These are phyloP conservation scores for Monosporascus sp. DNA, from an alignment of 2,329 filamentous ascomycete genomes.

Conservation along the genomic window DNA sequence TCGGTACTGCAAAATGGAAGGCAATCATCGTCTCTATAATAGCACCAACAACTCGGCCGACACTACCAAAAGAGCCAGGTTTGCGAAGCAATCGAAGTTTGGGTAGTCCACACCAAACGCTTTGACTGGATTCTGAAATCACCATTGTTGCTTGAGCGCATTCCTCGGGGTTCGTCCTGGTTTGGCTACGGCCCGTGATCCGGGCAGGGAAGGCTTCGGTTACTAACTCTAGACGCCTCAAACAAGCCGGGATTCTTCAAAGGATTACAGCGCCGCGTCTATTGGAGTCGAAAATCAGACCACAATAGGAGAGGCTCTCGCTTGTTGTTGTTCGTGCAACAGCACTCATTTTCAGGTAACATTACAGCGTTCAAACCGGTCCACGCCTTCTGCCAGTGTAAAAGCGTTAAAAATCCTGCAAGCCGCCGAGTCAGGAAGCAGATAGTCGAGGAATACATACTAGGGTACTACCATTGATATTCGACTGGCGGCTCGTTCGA, in stretches of 20 bases:
- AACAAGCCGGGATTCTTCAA: neutral
- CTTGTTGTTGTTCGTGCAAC: neutral
- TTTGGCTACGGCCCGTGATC: neutral
- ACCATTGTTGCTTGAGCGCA: neutral
- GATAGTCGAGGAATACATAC: neutral
- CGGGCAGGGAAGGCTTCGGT: neutral
- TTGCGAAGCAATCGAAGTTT: neutral
- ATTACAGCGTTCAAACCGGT: neutral
- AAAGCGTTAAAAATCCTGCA: neutral
- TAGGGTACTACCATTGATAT: neutral
- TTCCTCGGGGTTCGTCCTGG: neutral
- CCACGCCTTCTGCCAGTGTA: neutral
- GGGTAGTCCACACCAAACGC: neutral
- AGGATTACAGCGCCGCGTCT: neutral
- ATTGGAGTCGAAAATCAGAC: neutral
- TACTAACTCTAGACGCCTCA: neutral
- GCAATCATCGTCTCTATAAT: neutral
- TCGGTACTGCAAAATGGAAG: neutral
- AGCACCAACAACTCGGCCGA: neutral
- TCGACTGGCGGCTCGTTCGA: neutral
- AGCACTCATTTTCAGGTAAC: neutral
- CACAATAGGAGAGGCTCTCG: neutral
- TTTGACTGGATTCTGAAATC: neutral
- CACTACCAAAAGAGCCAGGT: neutral
- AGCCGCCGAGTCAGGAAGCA: neutral